A percentile compares a stretch with the other conserved stretches of the same genome.
phyloP scores from a whole-genome alignment of 2,329 filamentous ascomycete genomes.

The Colletotrichum limetticola region DNA sequence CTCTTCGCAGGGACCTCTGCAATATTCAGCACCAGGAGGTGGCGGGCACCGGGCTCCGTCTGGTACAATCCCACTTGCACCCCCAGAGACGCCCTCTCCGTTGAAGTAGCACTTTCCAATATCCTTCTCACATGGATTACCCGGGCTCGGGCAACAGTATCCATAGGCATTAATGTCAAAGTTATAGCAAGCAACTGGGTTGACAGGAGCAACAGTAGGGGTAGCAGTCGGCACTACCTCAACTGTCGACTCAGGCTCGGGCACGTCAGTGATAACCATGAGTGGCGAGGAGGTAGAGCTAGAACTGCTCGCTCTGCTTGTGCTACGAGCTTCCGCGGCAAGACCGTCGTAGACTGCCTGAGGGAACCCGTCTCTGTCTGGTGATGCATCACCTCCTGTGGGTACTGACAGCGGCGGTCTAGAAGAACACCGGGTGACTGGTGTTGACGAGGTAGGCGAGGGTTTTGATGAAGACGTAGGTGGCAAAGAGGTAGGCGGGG shows the following conservation, averaged over 20 bases:
- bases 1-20: background rate
- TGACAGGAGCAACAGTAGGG: background rate
- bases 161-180: conserved; percentile 2
- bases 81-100: conserved; percentile 1
- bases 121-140: background rate
- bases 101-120: background rate
- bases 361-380: background rate
- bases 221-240: background rate
- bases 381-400: background rate
- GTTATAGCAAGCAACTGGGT: conserved; percentile 12
- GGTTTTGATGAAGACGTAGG: background rate
- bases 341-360: background rate
- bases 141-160: background rate
- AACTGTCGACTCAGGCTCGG: background rate
- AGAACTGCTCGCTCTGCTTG: background rate
- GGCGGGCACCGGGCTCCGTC: conserved; percentile 1
- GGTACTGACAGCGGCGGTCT: background rate
- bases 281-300: background rate
- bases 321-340: background rate
- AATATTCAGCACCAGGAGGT: background rate
- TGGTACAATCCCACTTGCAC: background rate
- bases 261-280: background rate
- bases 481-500: background rate
- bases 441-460: background rate
- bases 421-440: background rate